Percentiles rank a stretch among this genome's conserved stretches.
Evolutionary conservation across 345 rosid genomes (phyloP).

Genomic region (Salix caprea): DNA sequence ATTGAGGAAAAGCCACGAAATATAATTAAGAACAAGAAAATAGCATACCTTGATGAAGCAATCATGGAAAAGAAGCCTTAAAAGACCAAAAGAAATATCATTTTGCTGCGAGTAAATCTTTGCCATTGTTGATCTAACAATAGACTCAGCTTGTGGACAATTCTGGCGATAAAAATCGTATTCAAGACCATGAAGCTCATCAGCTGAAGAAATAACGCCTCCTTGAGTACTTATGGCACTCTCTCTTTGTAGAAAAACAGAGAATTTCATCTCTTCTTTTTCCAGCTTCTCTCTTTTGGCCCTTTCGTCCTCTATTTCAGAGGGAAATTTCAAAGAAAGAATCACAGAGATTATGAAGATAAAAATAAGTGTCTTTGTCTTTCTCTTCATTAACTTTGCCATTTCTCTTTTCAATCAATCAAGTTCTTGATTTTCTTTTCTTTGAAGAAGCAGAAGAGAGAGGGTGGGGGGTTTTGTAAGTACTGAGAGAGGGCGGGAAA

Average conservation of each 20-base stretch:
- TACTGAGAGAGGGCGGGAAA: conserved; percentile 9
- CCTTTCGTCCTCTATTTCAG: too few relatives aligned
- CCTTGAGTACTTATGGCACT: too few relatives aligned
- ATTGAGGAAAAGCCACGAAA: not conserved
- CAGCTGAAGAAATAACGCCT: not conserved
- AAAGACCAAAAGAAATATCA: conserved; percentile 25
- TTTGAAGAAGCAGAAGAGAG: not conserved
- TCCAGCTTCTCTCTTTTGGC: not conserved
- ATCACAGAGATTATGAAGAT: conserved; percentile 13
- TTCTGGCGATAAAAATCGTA: conserved; percentile 39
- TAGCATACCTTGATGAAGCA: conserved; percentile 37
- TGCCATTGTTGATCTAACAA: conserved; percentile 27
- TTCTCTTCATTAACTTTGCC: not conserved
- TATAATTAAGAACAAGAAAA: not conserved
- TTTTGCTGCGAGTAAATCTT: conserved; percentile 18
- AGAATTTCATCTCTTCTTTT: not conserved
- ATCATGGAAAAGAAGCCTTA: conserved; percentile 43
- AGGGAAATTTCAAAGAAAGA: conserved; percentile 9
- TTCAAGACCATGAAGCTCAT: conserved; percentile 1
- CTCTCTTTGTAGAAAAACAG: conserved; percentile 10
- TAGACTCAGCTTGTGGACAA: conserved; percentile 39
- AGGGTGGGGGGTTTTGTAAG: not conserved
- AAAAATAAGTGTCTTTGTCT: not conserved
- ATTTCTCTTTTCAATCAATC: not conserved
- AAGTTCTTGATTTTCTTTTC: not conserved